Evolutionary conservation across 139 green algal species (phyloP).

Genomic region (Chlamydomonas sphaeroides): DNA sequence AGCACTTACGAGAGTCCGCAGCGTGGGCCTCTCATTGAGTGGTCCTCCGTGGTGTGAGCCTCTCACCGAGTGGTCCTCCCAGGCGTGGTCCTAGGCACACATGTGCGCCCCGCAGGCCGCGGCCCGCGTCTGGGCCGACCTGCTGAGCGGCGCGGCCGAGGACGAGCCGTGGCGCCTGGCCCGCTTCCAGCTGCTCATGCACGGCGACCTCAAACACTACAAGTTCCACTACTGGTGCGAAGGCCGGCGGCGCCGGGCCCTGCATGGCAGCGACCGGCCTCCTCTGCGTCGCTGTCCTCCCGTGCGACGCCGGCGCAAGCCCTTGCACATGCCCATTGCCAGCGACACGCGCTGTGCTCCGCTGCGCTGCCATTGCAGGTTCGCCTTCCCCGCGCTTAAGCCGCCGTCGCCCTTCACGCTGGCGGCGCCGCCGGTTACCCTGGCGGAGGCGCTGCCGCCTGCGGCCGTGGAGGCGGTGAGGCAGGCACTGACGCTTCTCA

Average conservation of each 20-base stretch:
- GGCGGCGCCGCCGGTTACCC: neutral
- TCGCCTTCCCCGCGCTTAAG: constrained; percentile 85
- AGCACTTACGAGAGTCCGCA: too few species aligned
- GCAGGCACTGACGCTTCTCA: too few species aligned
- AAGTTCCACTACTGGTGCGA: constrained; percentile 87
- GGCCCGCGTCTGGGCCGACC: constrained; percentile 71
- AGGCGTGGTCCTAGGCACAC: too few species aligned
- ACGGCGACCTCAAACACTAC: constrained; percentile 94
- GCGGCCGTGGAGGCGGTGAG: constrained; percentile 5
- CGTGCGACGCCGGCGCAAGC: too few species aligned
- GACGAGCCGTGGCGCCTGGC: constrained; percentile 61
- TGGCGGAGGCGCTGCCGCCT: neutral
- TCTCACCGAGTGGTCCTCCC: too few species aligned
- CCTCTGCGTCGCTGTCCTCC: too few species aligned
- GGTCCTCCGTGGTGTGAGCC: too few species aligned
- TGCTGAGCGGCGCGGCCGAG: constrained; percentile 69
- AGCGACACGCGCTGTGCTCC: too few species aligned
- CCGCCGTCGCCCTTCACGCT: constrained; percentile 64
- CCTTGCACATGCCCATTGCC: too few species aligned
- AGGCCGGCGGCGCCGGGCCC: neutral
- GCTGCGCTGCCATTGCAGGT: constrained; percentile 54
- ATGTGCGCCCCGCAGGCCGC: constrained; percentile 20
- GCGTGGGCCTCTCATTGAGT: too few species aligned
- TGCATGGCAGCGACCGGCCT: neutral
- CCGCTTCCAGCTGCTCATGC: constrained; percentile 76